Evolutionary conservation across 2,329 filamentous ascomycete species (phyloP), one percentile per base, ranked within the genome.

Genomic region (Claviceps paspali): DNA sequence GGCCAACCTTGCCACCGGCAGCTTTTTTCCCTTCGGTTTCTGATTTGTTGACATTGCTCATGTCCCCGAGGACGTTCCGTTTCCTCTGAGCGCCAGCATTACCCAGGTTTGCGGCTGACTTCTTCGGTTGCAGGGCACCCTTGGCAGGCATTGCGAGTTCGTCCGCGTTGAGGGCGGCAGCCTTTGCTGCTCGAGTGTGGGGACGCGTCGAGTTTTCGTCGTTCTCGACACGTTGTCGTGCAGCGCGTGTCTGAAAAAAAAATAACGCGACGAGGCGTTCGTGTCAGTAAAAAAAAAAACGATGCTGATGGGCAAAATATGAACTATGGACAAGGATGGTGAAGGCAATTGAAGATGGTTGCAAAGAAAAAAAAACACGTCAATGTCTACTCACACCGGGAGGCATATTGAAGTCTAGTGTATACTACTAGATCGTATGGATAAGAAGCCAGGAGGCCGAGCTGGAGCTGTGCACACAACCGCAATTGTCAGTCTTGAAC

Each of bases 151-250:
- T 67, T 27, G 67, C 57, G 14, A 65, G 57, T 50, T 80, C 80
- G 48, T 79, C 78, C 48, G 67, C 71, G 53, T 65, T 68, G 73
- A 73, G 68, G 33, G 82, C 80, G 41, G 85, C 84, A 36, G 86
- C 78, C 66, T 96, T 95, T 48, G 91, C 87, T 64, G 91, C 87
- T 64, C 91, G 77, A 51, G 91, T 96, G 57, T 95, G 67, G 17
- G 39, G 39, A 64, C 87, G 85, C 63, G 82, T 84, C 43, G 82
- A 77, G 41, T 94, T 93, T 67, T 95, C 91, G 59, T 95, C 88
- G 57, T 95, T 95, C 68, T 95, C 87, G 57, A 77, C 73, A 63
- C 86, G 80, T 57, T 77, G 73, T 61, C 81, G 75, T 52, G 76
- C 68, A 56, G 73, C 67, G 61, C 82, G 80, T 67, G 70, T 73